Base-by-base conservation (phyloP, 805 yeast genomes). In the Starmerella scarabaei region DNA sequence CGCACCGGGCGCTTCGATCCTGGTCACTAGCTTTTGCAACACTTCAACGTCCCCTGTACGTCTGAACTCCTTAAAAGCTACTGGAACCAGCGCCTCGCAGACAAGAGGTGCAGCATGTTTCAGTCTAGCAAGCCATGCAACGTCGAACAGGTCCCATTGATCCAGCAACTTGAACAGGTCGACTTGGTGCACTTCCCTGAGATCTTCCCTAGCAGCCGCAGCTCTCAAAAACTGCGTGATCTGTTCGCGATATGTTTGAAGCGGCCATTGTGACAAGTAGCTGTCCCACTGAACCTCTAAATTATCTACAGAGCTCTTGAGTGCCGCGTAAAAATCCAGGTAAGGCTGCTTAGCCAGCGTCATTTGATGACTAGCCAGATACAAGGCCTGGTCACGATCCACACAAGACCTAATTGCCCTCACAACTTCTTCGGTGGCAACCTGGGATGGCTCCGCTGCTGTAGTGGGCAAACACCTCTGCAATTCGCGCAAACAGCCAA, bases 1-100 rank as follows among this genome's bases (percentile, higher is more conserved):
- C 12, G 42, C 48, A 4, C 48, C 48, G 1, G 48, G 48, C 1
- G 31, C 45, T 3, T 23, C 34, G 7, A 37, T 15, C 9, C 48
- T 40, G 2, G 29, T 18, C 2, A 35, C 26, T 12, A 44, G 17
- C 12, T 30, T 28, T 23, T 28, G 15, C 4, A 30, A 14, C 2
- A 31, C n/a, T 3, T n/a, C 24, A 9, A 11, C 15, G 14, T 33
- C 33, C 2, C 15, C 15, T 11, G 27, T 2, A 12, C n/a, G 21
- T 12, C 8, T 5, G 30, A 21, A 33, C 9, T 24, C 21, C 7
- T 9, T 21, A 4, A 35, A 21, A 2, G 31, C 40, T 3, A 44
- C 8, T 3, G 48, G 48, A 1, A 44, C 40, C 8, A 44, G 21
- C 5, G 41, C 29, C 21, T 41, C 48, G 21, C 45, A 41, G 1